Conservation (phyloP, 352 stramenopile genomes). For the Halophytophthora batemanensis region DNA sequence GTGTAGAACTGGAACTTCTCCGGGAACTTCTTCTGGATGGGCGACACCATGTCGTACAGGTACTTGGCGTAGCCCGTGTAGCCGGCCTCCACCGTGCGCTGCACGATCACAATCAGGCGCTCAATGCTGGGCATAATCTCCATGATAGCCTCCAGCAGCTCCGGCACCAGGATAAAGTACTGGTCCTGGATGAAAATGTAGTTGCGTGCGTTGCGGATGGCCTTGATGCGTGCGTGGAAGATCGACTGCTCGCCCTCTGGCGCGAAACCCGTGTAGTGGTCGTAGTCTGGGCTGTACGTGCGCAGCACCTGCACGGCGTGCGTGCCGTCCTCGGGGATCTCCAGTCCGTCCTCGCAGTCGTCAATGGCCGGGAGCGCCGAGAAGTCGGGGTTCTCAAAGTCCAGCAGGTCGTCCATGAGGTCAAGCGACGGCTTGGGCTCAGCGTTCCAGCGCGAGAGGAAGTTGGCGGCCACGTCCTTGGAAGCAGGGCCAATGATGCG, state of each 20-base stretch:
- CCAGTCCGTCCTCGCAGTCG: constrained; percentile 4
- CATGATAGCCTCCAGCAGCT: constrained; percentile 39
- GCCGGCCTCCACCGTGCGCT: constrained; percentile 20
- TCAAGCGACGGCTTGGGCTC: constrained; percentile 17
- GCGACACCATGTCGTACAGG: constrained; percentile 36
- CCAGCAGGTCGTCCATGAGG: constrained; percentile 22
- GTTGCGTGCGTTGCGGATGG: constrained; percentile 43
- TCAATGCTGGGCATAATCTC: constrained; percentile 30
- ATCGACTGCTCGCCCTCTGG: constrained; percentile 53
- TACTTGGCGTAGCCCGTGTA: constrained; percentile 40
- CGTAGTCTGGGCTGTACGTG: constrained; percentile 48
- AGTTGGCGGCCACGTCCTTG: constrained; percentile 48
- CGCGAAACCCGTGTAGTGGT: constrained; percentile 42
- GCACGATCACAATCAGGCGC: constrained; percentile 44
- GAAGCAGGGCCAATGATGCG: constrained; percentile 33
- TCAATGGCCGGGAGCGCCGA: constrained; percentile 11
- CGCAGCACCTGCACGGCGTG: constrained; percentile 47
- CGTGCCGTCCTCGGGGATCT: constrained; percentile 8
- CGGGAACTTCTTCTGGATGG: constrained; percentile 29
- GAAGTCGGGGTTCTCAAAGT: constrained; percentile 24
- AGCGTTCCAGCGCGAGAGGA: constrained; percentile 51
- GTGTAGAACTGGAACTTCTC: constrained; percentile 39
- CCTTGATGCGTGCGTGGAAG: constrained; percentile 43
- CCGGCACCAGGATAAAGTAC: constrained; percentile 57
- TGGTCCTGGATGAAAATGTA: constrained; percentile 62